Conservation (phyloP, 2,329 filamentous ascomycete species). For the Trichoderma koningiopsis region DNA sequence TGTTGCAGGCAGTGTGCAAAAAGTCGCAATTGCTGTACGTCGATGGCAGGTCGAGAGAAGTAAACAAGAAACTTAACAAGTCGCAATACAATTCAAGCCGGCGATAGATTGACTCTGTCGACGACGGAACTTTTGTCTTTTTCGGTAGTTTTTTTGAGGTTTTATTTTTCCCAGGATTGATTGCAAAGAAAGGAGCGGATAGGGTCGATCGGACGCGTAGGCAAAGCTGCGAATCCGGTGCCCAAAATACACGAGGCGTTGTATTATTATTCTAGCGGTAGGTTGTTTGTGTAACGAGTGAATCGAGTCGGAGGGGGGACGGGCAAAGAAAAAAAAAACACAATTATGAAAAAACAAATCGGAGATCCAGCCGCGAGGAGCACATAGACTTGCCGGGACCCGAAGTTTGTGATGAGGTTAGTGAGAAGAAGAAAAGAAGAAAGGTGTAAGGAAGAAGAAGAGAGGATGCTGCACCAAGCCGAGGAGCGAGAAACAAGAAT, state of each 20-base stretch:
- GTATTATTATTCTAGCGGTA: conserved; percentile 24
- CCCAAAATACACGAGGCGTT: conserved; percentile 21
- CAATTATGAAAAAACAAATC: conserved; percentile 15
- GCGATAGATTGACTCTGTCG: background rate
- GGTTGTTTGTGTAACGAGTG: conserved; percentile 19
- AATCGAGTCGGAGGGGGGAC: conserved; percentile 5
- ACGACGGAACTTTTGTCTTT: background rate
- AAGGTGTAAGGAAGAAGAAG: conserved; percentile 1
- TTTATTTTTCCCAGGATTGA: background rate
- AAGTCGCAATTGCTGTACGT: background rate
- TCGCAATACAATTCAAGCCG: conserved; percentile 10
- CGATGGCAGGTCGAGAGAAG: background rate
- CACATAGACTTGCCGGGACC: conserved; percentile 26
- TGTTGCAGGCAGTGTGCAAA: background rate
- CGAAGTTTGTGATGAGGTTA: conserved; percentile 7
- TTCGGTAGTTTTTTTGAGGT: background rate
- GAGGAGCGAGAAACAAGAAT: conserved; percentile 13
- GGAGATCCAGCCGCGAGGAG: conserved; percentile 26
- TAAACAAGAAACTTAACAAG: background rate
- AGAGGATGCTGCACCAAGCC: background rate
- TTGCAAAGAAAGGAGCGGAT: conserved; percentile 11
- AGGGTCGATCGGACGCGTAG: conserved; percentile 19
- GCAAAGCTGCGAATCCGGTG: conserved; percentile 7
- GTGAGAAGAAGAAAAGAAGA: background rate
- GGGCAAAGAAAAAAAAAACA: background rate